phyloP scores from a whole-genome alignment of 805 yeast genomes.

The Sungouiozyma intestinalis region DNA sequence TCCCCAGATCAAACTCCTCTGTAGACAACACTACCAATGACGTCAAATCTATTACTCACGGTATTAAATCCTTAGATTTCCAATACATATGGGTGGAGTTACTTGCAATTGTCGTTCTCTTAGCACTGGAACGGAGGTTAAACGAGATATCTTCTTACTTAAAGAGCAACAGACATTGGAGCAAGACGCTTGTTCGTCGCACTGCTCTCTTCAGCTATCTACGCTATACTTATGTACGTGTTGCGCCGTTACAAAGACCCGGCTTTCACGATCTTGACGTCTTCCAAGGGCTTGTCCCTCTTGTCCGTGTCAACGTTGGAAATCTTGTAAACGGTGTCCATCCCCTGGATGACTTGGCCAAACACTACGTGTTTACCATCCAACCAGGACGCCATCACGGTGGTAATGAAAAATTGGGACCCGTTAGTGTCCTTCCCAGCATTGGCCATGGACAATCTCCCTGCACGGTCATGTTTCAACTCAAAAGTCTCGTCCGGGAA shows the following conservation, averaged over 20 bases:
- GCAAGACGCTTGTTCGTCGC: too few species aligned
- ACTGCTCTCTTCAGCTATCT: too few species aligned
- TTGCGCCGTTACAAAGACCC: slow-evolving; percentile 40
- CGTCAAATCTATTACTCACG: too few species aligned
- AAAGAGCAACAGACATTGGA: too few species aligned
- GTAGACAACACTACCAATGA: too few species aligned
- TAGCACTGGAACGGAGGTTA: too few species aligned
- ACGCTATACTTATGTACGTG: too few species aligned
- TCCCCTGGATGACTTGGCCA: slow-evolving; percentile 85
- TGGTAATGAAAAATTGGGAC: slow-evolving; percentile 82
- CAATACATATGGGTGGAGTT: too few species aligned
- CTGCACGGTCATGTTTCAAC: slow-evolving; percentile 59
- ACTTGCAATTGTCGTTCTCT: too few species aligned
- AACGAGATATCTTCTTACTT: too few species aligned
- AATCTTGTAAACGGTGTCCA: slow-evolving; percentile 67
- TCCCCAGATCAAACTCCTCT: too few species aligned
- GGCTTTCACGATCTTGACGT: slow-evolving; percentile 52
- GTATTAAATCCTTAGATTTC: too few species aligned
- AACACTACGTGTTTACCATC: slow-evolving; percentile 93
- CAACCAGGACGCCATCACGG: slow-evolving; percentile 84
- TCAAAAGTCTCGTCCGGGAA: slow-evolving; percentile 61
- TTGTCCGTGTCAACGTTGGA: slow-evolving; percentile 60
- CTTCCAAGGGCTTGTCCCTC: slow-evolving; percentile 63
- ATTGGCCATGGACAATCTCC: slow-evolving; percentile 68
- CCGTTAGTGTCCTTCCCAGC: slow-evolving; percentile 79